A percentile compares a stretch with the other conserved stretches of the same genome.
Evolutionary conservation across 2,329 filamentous ascomycete genomes (phyloP).

Genomic region (Neofusicoccum parvum): DNA sequence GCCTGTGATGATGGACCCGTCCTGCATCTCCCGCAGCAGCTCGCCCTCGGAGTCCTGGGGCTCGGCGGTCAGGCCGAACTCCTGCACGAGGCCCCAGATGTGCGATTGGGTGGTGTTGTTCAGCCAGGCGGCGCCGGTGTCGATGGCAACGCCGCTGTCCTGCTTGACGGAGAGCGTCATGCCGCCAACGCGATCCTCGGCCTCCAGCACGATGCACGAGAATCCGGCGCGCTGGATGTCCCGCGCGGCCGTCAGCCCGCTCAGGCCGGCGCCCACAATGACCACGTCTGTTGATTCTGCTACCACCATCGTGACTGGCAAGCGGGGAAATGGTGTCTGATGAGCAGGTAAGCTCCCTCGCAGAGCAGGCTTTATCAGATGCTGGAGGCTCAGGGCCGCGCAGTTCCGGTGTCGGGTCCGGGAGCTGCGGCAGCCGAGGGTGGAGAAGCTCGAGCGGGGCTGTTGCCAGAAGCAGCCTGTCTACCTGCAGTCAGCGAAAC

Average conservation of each 20-base stretch:
- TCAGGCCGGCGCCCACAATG: slow-evolving; percentile 50
- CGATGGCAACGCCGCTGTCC: slow-evolving; percentile 36
- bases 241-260: slow-evolving; percentile 34
- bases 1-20: neutral
- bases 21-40: slow-evolving; percentile 5
- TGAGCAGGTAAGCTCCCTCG: no score
- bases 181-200: slow-evolving; percentile 54
- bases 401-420: neutral
- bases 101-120: slow-evolving; percentile 57
- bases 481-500: no score
- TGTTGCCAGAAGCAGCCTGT: neutral
- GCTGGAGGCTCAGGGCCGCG: neutral
- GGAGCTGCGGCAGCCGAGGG: neutral
- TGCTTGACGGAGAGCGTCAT: slow-evolving; percentile 48
- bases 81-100: slow-evolving; percentile 46
- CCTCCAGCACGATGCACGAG: slow-evolving; percentile 51
- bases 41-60: slow-evolving; percentile 53
- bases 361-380: neutral
- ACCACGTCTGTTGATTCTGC: slow-evolving; percentile 26
- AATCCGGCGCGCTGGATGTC: slow-evolving; percentile 41
- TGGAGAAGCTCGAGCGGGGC: neutral
- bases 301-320: neutral
- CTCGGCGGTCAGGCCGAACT: slow-evolving; percentile 48
- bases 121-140: slow-evolving; percentile 63
- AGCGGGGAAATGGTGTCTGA: neutral